Percentiles rank a stretch among this genome's conserved stretches.
phyloP scores from a whole-genome alignment of 2,329 filamentous ascomycete species.

The Monosporascus sp. region DNA sequence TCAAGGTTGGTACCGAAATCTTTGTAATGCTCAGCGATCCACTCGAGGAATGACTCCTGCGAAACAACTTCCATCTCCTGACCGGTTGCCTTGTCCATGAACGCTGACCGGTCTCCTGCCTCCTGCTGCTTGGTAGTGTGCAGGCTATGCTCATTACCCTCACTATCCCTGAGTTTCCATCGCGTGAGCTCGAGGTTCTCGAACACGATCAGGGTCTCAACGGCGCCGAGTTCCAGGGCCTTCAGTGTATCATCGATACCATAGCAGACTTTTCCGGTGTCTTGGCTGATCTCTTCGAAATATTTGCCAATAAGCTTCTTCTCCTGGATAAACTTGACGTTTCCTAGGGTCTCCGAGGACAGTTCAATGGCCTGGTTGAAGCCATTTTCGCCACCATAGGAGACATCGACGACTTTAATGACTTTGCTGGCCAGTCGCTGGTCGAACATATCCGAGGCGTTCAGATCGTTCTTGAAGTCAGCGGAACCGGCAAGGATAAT shows the following conservation, averaged over 20 bases:
- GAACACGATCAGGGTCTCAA: constrained; percentile 91
- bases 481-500: constrained; percentile 93
- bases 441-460: constrained; percentile 96
- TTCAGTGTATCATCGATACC: constrained; percentile 97
- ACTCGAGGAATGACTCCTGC: constrained; percentile 93
- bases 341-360: constrained; percentile 89
- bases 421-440: constrained; percentile 87
- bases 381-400: constrained; percentile 97
- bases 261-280: constrained; percentile 95
- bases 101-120: constrained; percentile 66
- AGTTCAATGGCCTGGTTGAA: constrained; percentile 99
- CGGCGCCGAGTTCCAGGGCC: constrained; percentile 90
- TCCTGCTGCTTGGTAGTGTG: constrained; percentile 89
- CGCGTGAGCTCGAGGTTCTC: constrained; percentile 95
- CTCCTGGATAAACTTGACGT: constrained; percentile 99
- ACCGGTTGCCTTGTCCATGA: constrained; percentile 92
- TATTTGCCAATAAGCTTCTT: constrained; percentile 99
- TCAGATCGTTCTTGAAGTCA: constrained; percentile 99
- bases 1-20: constrained; percentile 94
- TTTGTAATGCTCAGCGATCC: constrained; percentile 98
- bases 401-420: constrained; percentile 99
- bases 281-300: constrained; percentile 98
- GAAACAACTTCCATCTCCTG: constrained; percentile 95
- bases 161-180: constrained; percentile 79
- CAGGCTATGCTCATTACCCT: constrained; percentile 66